phyloP scores from a whole-genome alignment of 1,284 basidiomycete genomes.

The Puccinia triticina region DNA sequence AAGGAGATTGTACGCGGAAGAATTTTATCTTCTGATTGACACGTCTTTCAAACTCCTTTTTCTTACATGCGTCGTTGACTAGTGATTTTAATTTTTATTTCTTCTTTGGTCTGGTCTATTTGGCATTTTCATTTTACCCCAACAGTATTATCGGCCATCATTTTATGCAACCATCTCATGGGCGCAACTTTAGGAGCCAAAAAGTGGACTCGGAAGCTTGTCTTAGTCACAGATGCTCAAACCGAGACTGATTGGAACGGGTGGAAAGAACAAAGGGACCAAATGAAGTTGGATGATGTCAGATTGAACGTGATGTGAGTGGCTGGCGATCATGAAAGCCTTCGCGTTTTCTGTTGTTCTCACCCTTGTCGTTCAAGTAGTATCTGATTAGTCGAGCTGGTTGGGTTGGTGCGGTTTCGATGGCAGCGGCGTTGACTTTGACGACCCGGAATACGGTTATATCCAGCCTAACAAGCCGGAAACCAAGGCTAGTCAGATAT shows the following conservation, averaged over 20 bases:
- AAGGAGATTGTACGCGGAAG: slow-evolving; percentile 37
- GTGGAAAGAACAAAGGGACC: slow-evolving; percentile 17
- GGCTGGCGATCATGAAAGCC: neutral
- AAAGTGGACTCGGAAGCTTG: slow-evolving; percentile 42
- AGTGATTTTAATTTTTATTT: neutral
- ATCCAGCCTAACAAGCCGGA: slow-evolving; percentile 41
- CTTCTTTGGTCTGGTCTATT: slow-evolving; percentile 14
- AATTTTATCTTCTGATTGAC: neutral
- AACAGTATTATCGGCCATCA: slow-evolving; percentile 45
- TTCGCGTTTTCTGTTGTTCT: neutral
- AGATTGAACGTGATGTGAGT: slow-evolving; percentile 41
- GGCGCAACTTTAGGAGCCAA: slow-evolving; percentile 26
- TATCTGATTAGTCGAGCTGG: neutral
- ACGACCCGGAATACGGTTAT: slow-evolving; percentile 26
- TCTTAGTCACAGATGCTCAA: slow-evolving; percentile 31
- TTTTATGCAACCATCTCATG: slow-evolving; percentile 43
- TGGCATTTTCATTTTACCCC: neutral
- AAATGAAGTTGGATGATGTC: slow-evolving; percentile 24
- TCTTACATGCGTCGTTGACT: neutral
- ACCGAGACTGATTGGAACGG: slow-evolving; percentile 36
- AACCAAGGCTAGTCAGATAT: slow-evolving; percentile 20
- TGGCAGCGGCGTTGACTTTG: slow-evolving; percentile 43
- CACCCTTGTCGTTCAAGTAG: neutral
- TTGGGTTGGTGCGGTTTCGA: neutral
- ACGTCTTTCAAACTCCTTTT: neutral